These are phyloP conservation scores for Hyaloperonospora arabidopsidis DNA, from an alignment of 352 stramenopile genomes.

Conservation along the genomic window DNA sequence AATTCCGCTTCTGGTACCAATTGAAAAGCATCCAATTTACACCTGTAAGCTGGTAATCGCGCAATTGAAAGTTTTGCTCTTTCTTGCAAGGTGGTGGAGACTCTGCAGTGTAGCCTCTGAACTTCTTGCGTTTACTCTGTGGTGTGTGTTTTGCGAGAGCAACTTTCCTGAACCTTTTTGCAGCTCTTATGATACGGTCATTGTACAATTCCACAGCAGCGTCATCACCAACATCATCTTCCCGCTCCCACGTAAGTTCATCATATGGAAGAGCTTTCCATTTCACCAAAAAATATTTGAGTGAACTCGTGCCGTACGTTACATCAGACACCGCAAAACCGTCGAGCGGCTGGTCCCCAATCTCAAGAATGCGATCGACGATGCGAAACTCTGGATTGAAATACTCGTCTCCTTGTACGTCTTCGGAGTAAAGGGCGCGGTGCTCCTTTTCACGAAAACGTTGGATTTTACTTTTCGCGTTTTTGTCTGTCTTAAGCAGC, in stretches of 20 bases:
- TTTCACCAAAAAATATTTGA: slow-evolving; percentile 97
- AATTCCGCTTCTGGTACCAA: slow-evolving; percentile 96
- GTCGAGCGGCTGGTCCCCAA: slow-evolving; percentile 67
- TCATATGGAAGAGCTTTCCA: slow-evolving; percentile 98
- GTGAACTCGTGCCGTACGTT: slow-evolving; percentile 29
- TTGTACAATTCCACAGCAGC: slow-evolving; percentile 78
- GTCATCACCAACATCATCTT: slow-evolving; percentile 91
- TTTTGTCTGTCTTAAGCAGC: slow-evolving; percentile 77
- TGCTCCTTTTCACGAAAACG: slow-evolving; percentile 77
- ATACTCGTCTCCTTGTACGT: slow-evolving; percentile 78
- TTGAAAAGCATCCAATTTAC: slow-evolving; percentile 99
- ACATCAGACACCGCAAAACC: slow-evolving; percentile 49
- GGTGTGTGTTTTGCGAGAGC: slow-evolving; percentile 28
- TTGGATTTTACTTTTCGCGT: slow-evolving; percentile 81
- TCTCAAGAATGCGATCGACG: slow-evolving; percentile 85
- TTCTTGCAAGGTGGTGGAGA: slow-evolving; percentile 53
- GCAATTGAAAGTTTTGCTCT: slow-evolving; percentile 72
- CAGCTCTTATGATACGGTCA: slow-evolving; percentile 43
- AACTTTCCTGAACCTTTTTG: slow-evolving; percentile 43
- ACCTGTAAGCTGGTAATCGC: slow-evolving; percentile 98
- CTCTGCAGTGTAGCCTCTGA: slow-evolving; percentile 59
- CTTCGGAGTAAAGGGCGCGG: slow-evolving; percentile 36
- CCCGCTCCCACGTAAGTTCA: slow-evolving; percentile 96
- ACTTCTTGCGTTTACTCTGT: slow-evolving; percentile 56
- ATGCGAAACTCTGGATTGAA: slow-evolving; percentile 87